Evolutionary conservation across 208 protist species (phyloP).

Genomic region (Leptomonas seymouri): DNA sequence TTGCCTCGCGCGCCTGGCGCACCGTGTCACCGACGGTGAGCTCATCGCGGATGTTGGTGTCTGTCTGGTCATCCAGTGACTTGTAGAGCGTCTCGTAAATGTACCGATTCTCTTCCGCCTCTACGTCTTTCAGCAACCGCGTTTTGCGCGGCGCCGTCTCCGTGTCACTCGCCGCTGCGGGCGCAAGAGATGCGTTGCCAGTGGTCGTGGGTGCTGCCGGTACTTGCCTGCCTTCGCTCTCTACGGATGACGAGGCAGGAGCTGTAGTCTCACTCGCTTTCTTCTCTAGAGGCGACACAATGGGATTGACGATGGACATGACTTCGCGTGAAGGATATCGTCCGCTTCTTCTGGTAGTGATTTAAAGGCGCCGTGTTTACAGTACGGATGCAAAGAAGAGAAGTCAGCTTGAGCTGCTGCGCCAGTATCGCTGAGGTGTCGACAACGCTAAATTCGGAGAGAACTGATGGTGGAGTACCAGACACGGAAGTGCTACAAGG

Average conservation of each 20-base stretch:
- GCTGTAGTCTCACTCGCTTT: neutral
- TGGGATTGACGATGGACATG: neutral
- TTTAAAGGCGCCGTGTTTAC: too few relatives aligned
- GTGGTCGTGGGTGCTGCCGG: neutral
- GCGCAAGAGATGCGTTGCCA: neutral
- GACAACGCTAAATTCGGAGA: too few relatives aligned
- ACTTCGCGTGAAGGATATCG: neutral
- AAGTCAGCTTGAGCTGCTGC: too few relatives aligned
- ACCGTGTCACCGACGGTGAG: conserved; percentile 49
- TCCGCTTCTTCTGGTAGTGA: too few relatives aligned
- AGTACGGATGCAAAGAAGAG: too few relatives aligned
- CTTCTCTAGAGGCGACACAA: neutral
- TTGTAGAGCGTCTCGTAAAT: conserved; percentile 71
- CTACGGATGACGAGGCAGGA: neutral
- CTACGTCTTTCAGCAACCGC: conserved; percentile 59
- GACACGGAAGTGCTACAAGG: too few relatives aligned
- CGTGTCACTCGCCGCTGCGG: neutral
- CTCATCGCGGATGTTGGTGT: conserved; percentile 32
- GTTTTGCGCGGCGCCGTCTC: conserved; percentile 23
- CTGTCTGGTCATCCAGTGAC: conserved; percentile 42
- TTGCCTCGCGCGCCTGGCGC: conserved; percentile 36
- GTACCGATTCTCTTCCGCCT: conserved; percentile 63
- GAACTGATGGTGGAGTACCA: too few relatives aligned
- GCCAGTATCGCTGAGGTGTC: too few relatives aligned
- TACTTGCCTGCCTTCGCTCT: neutral